Evolutionary conservation across 2,329 filamentous ascomycete genomes (phyloP), one percentile per base, ranked within the genome.

Genomic region (Dryadomyces quercus-mongolicae): DNA sequence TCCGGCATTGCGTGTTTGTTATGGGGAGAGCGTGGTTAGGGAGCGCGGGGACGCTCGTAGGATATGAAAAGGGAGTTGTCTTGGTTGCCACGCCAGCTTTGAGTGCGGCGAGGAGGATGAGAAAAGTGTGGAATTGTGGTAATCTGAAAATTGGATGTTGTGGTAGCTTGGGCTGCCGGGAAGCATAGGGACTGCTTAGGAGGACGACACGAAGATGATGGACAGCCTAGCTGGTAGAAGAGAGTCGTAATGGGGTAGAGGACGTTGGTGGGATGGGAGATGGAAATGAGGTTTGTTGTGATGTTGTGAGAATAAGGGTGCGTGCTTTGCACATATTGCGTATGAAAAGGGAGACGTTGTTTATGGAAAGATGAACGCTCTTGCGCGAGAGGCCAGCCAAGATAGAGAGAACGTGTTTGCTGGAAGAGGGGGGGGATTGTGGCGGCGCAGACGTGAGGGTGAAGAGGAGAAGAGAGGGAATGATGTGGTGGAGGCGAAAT

Each of bases 1-100:
- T 64, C 64, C 58, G 68, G 63, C 70, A 72, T 72, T 56, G 40
- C 55, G 60, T 53, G 51, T 3, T 47, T 47, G 21, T 43, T 25
- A 20, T 44, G 13, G 12, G 40, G 18, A 51, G 52, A 44, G 36
- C 15, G 46, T 54, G 22, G 46, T 21, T 16, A 31, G 16, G 13
- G 34, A 8, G 53, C 42, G 48, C 49, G 13, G 31, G 20, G n/a
- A 31, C 31, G 48, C 42, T 55, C 25, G 54, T 54, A 38, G 49
- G 47, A 34, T 6, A 5, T 22, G 48, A 53, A 15, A 36, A 50
- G 43, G 20, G 20, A 22, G 54, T 43, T 9, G 54, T 40, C 36
- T 48, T 15, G 5, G 6, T 18, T 44, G 21, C n/a, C 18, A 40
- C 38, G 54, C 48, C 51, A 55, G 52, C 49, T 44, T 25, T 21